These are phyloP conservation scores for Seiridium unicorne DNA, from an alignment of 2,329 filamentous ascomycete species.

Conservation along the genomic window DNA sequence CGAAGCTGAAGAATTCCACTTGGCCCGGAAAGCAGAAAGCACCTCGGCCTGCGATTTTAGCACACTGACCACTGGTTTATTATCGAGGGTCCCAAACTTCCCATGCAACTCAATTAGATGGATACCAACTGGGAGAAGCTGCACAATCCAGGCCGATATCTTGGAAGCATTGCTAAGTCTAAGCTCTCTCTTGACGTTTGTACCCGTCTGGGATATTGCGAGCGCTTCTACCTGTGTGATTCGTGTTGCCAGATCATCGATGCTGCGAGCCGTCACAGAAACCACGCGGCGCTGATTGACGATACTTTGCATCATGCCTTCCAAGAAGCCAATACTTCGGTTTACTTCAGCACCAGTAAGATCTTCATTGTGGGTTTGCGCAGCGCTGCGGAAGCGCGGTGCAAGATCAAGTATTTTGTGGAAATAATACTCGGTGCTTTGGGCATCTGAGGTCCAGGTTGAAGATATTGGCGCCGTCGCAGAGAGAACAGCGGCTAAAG, in stretches of 20 bases:
- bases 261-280: constrained; percentile 33
- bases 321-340: constrained; percentile 80
- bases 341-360: constrained; percentile 77
- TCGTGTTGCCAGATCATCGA: constrained; percentile 36
- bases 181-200: constrained; percentile 16
- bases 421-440: constrained; percentile 67
- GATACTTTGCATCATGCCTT: constrained; percentile 73
- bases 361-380: constrained; percentile 78
- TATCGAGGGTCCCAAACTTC: constrained; percentile 57
- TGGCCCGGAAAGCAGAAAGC: constrained; percentile 42
- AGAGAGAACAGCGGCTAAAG: constrained; percentile 68
- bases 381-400: constrained; percentile 63
- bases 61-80: constrained; percentile 39
- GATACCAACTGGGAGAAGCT: constrained; percentile 62
- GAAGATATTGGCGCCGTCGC: constrained; percentile 41
- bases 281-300: constrained; percentile 58
- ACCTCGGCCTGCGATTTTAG: constrained; percentile 50
- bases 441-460: constrained; percentile 2
- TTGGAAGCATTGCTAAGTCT: constrained; percentile 22
- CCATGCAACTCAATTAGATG: constrained; percentile 66
- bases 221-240: constrained; percentile 36
- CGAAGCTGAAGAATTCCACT: constrained; percentile 38
- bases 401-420: constrained; percentile 76
- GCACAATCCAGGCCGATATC: constrained; percentile 59
- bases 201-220: constrained; percentile 18